These are phyloP conservation scores for Oryza brachyantha DNA, from an alignment of 176 grass and related monocot genomes.

Conservation along the genomic window DNA sequence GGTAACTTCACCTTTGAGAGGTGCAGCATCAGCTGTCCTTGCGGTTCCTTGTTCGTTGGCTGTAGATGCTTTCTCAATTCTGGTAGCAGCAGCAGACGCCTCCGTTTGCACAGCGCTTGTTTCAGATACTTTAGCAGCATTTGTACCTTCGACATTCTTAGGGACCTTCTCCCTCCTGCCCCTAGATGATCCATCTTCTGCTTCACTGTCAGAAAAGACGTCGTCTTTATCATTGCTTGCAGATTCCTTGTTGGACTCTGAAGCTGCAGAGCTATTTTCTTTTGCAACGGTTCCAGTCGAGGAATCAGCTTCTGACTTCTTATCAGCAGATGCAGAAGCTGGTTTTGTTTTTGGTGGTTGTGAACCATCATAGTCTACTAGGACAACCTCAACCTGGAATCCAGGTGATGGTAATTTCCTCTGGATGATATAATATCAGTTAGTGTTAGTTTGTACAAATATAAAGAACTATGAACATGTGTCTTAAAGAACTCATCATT, in stretches of 20 bases:
- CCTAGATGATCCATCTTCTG: slow-evolving; percentile 64
- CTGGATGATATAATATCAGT: slow-evolving; percentile 48
- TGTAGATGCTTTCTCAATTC: slow-evolving; percentile 54
- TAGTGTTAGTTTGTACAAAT: background rate
- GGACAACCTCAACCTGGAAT: slow-evolving; percentile 88
- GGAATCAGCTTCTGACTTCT: slow-evolving; percentile 35
- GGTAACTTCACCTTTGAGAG: slow-evolving; percentile 43
- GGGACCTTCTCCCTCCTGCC: slow-evolving; percentile 42
- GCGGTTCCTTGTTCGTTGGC: slow-evolving; percentile 40
- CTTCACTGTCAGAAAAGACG: slow-evolving; percentile 78
- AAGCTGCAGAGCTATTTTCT: slow-evolving; percentile 37
- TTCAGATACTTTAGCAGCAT: slow-evolving; percentile 54
- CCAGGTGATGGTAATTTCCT: slow-evolving; percentile 91
- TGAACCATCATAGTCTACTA: slow-evolving; percentile 74
- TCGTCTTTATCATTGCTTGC: slow-evolving; percentile 75
- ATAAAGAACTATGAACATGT: background rate
- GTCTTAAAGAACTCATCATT: background rate
- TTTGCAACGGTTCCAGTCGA: slow-evolving; percentile 25
- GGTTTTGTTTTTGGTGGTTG: slow-evolving; percentile 45
- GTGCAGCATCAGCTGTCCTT: slow-evolving; percentile 37
- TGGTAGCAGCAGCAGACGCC: slow-evolving; percentile 27
- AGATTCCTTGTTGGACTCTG: slow-evolving; percentile 45
- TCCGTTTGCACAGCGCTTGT: slow-evolving; percentile 31
- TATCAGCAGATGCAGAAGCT: slow-evolving; percentile 19
- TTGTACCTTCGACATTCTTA: slow-evolving; percentile 9